phyloP scores from a whole-genome alignment of 1,284 basidiomycete genomes.

The Cryptococcus sp. region DNA sequence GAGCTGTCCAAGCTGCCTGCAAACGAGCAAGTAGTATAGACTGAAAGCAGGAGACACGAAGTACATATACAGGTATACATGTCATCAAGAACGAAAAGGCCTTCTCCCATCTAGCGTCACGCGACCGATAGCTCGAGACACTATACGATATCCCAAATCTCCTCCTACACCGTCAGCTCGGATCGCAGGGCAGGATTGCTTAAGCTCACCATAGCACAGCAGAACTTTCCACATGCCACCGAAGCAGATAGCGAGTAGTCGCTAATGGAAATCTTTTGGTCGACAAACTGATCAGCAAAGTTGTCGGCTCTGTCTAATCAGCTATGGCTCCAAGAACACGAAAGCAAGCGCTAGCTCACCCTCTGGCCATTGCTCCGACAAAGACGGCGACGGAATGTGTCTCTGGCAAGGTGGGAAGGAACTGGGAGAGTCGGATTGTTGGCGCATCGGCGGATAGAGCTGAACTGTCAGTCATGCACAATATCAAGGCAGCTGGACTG shows the following conservation, averaged over 20 bases:
- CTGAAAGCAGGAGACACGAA: neutral
- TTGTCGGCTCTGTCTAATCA: conserved; percentile 62
- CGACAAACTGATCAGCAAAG: conserved; percentile 90
- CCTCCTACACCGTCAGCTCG: conserved; percentile 43
- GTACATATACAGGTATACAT: neutral
- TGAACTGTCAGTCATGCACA: conserved; percentile 35
- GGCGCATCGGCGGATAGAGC: conserved; percentile 89
- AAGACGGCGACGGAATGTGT: conserved; percentile 91
- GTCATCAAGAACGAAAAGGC: no score
- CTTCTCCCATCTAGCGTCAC: no score
- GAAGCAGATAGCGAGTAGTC: conserved; percentile 91
- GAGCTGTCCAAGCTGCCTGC: no score
- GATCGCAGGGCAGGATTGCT: neutral
- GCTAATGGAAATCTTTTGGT: conserved; percentile 95
- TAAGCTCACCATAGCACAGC: conserved; percentile 55
- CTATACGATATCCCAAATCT: conserved; percentile 58
- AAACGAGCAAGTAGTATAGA: no score
- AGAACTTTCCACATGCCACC: conserved; percentile 86
- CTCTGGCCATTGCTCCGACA: conserved; percentile 95
- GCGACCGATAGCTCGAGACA: no score
- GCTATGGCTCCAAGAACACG: no score
- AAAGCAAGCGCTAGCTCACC: conserved; percentile 51
- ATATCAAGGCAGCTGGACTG: conserved; percentile 29
- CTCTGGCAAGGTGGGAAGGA: conserved; percentile 73
- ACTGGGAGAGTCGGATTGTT: conserved; percentile 72